Evolutionary conservation across 306 rosid genomes (phyloP), one percentile per base, ranked within the genome.

Genomic region (Corylus americana): DNA sequence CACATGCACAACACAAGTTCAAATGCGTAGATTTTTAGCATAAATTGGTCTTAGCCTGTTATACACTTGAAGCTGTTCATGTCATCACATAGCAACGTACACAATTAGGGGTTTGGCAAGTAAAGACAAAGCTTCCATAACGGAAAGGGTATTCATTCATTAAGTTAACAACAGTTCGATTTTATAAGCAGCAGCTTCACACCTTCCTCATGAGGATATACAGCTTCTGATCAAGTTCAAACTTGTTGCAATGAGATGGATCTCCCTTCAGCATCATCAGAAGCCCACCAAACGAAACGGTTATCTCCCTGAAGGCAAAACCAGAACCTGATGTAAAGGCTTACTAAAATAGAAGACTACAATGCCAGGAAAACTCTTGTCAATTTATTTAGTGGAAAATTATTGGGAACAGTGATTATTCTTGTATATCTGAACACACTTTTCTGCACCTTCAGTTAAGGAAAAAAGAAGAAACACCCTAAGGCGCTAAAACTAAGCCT

Each of bases 251-350:
- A 77, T 90, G 91, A 20, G 94, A 90, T 45, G 94, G 90, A 57
- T 92, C 98, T 39, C 98, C 97, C 85, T 80, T 93, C 84, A 94
- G 85, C 92, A 91, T 67, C 98, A 92, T 92, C 86, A 94, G 88
- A 78, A 94, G 98, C 78, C 97, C 98, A 55, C 97, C 95, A 86
- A 94, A 66, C 25, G 25, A 22, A 22, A 93, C 91, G 76, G 82
- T 81, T 22, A 94, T 71, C 86, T 94, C 98, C 97, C 25, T 89
- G 59, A 78, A 86, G 58, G 71, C 76, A 84, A 77, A 75, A 71
- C 22, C 74, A 53, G 11, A 57, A 74, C 42, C 45, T 44, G 47
- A 45, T 44, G 17, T 35, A 37, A 44, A 14, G 8, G 14, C 25
- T 4, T 49, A 9, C 58, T 3, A 8, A 20, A 27, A 48, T 44